These are phyloP conservation scores for Rhizopogon vulgaris DNA, from an alignment of 768 basidiomycete species.

Conservation along the genomic window DNA sequence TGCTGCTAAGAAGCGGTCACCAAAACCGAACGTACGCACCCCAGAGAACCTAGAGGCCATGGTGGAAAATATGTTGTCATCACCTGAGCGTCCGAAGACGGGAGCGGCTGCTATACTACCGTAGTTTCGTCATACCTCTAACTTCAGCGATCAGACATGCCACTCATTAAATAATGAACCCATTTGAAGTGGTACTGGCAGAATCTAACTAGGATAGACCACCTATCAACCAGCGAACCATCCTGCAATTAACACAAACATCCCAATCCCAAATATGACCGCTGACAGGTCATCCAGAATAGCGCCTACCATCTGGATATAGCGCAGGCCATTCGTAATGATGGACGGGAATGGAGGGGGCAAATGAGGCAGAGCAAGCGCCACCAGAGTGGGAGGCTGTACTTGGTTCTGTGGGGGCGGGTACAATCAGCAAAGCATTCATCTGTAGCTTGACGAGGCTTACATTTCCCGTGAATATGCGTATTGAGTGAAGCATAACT, in stretches of 20 bases:
- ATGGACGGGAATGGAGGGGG: conserved; percentile 58
- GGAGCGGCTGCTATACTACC: conserved; percentile 36
- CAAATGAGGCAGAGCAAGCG: conserved; percentile 56
- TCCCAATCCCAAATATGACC: conserved; percentile 64
- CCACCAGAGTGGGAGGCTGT: conserved; percentile 53
- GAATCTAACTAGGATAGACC: not conserved
- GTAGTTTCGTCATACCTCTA: conserved; percentile 8
- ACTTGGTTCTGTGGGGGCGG: conserved; percentile 42
- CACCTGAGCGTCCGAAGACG: conserved; percentile 25
- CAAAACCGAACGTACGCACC: conserved; percentile 5
- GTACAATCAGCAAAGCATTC: conserved; percentile 5
- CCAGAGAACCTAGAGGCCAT: conserved; percentile 16
- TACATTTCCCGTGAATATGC: conserved; percentile 66
- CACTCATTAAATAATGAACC: conserved; percentile 1
- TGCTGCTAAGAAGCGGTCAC: conserved; percentile 12
- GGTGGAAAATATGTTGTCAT: conserved; percentile 26
- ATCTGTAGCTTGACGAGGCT: conserved; percentile 19
- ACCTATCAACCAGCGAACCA: conserved; percentile 29
- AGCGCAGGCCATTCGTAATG: conserved; percentile 59
- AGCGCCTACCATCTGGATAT: conserved; percentile 59
- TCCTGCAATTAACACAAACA: conserved; percentile 51
- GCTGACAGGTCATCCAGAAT: conserved; percentile 71
- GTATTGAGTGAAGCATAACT: conserved; percentile 63
- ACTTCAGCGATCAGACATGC: not conserved
- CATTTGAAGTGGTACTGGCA: conserved; percentile 1